Conservation (phyloP, 129 eudicot species). For the Gnaphalium uliginosum region DNA sequence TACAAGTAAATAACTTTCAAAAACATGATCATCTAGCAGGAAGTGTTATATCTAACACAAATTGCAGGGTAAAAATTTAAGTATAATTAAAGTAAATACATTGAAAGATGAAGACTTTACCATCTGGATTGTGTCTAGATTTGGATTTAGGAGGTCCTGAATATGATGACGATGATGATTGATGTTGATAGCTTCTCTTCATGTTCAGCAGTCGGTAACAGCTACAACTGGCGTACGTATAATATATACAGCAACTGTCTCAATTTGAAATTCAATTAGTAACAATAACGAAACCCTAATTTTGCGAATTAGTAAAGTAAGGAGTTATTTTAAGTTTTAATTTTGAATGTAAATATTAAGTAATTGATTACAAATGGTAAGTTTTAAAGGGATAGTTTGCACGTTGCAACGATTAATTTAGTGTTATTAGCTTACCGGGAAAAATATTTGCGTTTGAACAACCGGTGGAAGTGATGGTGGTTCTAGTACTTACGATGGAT, state of each 20-base stretch:
- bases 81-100: not conserved
- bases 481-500: not conserved
- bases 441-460: not conserved
- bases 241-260: constrained; percentile 12
- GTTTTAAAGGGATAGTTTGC: not conserved
- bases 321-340: not conserved
- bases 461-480: not conserved
- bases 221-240: constrained; percentile 1
- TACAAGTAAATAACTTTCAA: not conserved
- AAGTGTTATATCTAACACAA: constrained; percentile 2
- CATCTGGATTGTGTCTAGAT: constrained; percentile 60
- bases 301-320: not conserved
- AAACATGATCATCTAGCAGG: constrained; percentile 2
- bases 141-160: constrained; percentile 78
- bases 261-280: not conserved
- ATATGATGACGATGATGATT: constrained; percentile 42
- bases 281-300: not conserved
- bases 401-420: not conserved
- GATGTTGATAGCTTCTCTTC: constrained; percentile 72
- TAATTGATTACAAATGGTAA: not conserved
- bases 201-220: constrained; percentile 28
- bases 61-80: not conserved
- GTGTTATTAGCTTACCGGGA: not conserved
- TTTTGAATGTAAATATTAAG: not conserved
- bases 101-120: constrained; percentile 25